Evolutionary conservation across 495 filamentous ascomycete genomes (phyloP).

Genomic region (Penicillium cinerascens): DNA sequence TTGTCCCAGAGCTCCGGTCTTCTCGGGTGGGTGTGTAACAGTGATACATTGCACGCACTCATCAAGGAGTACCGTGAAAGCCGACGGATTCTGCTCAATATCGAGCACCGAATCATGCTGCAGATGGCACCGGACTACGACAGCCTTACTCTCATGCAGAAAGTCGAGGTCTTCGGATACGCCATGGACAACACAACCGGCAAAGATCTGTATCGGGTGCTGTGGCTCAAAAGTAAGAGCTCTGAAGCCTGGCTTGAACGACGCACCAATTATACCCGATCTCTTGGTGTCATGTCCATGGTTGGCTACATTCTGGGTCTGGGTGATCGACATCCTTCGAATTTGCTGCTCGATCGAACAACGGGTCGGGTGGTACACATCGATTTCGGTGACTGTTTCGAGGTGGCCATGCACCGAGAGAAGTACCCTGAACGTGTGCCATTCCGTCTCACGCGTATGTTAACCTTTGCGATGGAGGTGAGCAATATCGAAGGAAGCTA

Average conservation of each 20-base stretch:
- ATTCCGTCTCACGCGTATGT: slow-evolving; percentile 95
- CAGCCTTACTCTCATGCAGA: slow-evolving; percentile 98
- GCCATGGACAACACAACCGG: slow-evolving; percentile 98
- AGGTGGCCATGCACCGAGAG: slow-evolving; percentile 98
- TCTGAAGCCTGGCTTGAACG: slow-evolving; percentile 97
- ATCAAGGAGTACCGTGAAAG: slow-evolving; percentile 97
- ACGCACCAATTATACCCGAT: slow-evolving; percentile 95
- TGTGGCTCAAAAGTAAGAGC: slow-evolving; percentile 98
- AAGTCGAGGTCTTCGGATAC: slow-evolving; percentile 98
- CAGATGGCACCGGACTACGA: slow-evolving; percentile 99
- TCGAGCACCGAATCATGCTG: slow-evolving; percentile 98
- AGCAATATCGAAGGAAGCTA: slow-evolving; percentile 99
- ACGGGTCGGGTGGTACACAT: slow-evolving; percentile 97
- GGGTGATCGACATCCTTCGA: slow-evolving; percentile 94
- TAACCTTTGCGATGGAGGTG: slow-evolving; percentile 99
- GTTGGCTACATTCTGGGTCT: slow-evolving; percentile 97
- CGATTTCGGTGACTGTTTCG: slow-evolving; percentile 99
- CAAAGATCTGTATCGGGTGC: slow-evolving; percentile 93
- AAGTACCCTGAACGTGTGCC: slow-evolving; percentile 98
- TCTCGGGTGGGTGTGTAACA: slow-evolving; percentile 96
- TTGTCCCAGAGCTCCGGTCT: slow-evolving; percentile 94
- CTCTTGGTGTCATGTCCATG: slow-evolving; percentile 99
- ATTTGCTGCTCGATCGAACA: slow-evolving; percentile 91
- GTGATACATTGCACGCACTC: slow-evolving; percentile 90
- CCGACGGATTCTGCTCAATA: slow-evolving; percentile 94